Conservation (phyloP, 2,329 filamentous ascomycete species). For the Aschersonia sp. region DNA sequence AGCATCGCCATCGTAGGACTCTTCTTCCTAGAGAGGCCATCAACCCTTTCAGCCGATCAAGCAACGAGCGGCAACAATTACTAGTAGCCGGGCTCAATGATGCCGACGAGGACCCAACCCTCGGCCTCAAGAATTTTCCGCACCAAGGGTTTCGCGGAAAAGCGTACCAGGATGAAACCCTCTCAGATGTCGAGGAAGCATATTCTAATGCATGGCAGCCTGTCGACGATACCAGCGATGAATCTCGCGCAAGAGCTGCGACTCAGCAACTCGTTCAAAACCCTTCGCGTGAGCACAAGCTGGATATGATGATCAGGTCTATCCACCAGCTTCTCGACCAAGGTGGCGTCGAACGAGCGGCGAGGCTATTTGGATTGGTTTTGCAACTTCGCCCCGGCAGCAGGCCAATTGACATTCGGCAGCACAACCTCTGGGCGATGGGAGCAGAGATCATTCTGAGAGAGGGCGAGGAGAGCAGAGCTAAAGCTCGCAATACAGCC, state of each 20-base stretch:
- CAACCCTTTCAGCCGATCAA: slow-evolving; percentile 42
- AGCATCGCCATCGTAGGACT: slow-evolving; percentile 1
- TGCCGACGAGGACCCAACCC: slow-evolving; percentile 26
- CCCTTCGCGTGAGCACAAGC: slow-evolving; percentile 27
- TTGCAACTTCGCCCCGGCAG: slow-evolving; percentile 33
- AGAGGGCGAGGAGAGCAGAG: slow-evolving; percentile 23
- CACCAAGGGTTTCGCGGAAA: slow-evolving; percentile 22
- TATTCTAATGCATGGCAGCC: not conserved
- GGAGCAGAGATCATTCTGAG: slow-evolving; percentile 74
- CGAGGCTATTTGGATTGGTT: slow-evolving; percentile 61
- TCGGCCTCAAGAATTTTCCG: slow-evolving; percentile 30
- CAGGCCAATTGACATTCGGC: slow-evolving; percentile 50
- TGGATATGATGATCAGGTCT: slow-evolving; percentile 52
- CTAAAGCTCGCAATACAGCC: not conserved
- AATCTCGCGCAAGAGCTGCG: not conserved
- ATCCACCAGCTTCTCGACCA: slow-evolving; percentile 59
- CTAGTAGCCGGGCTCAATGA: slow-evolving; percentile 35
- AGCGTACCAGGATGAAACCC: not conserved
- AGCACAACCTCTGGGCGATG: slow-evolving; percentile 62
- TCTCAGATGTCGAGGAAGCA: slow-evolving; percentile 32
- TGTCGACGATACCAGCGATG: not conserved
- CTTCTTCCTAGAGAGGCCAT: slow-evolving; percentile 21
- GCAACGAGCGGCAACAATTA: slow-evolving; percentile 36
- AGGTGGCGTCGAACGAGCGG: slow-evolving; percentile 57
- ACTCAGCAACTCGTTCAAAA: slow-evolving; percentile 5